Evolutionary conservation across 306 rosid genomes (phyloP), one percentile per base, ranked within the genome.

Genomic region (Cercis canadensis): DNA sequence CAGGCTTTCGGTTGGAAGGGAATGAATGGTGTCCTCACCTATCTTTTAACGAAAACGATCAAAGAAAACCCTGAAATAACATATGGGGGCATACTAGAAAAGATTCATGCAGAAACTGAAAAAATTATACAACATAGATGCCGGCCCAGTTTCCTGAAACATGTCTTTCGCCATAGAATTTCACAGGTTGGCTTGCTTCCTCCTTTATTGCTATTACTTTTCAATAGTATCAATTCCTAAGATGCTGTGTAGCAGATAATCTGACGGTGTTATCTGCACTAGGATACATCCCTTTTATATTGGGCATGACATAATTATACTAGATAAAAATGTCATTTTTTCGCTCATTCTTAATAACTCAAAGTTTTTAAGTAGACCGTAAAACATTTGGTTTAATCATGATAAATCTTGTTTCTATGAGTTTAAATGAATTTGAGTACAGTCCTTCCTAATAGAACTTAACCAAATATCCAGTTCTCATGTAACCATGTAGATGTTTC

Each of bases 21-120:
- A 41, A 87, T 85, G 94, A 80, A 87, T 51, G 98, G 97, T 53
- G 92, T 88, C 13, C 67, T 90, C 82, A 90, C 97, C 14, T 90
- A 57, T 78, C 63, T 86, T 43, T 54, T 90, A 6, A 75, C 85
- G 34, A 36, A 85, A 51, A 15, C 65, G 52, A 4, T 85, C 0
- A 75, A 17, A 69, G 69, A 41, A 7, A 13, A 21, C 13, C 74
- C 47, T 15, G 53, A 51, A 3, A 40, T 84, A 46, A 88, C 92
- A 16, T 90, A 93, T 24, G 77, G 75, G 24, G 9, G 4, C 14
- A 41, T 90, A n/a, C 64, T 88, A 11, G 63, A 77, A 0, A 33
- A 2, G 24, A 82, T 93, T 72, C 67, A 62, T 4, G 69, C 62
- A 0, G 64, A 69, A 37, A 58, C 82, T 52, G 51, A 69, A 37